phyloP scores from a whole-genome alignment of 371 early-diverging fungal genomes.

The Furculomyces boomerangus region DNA sequence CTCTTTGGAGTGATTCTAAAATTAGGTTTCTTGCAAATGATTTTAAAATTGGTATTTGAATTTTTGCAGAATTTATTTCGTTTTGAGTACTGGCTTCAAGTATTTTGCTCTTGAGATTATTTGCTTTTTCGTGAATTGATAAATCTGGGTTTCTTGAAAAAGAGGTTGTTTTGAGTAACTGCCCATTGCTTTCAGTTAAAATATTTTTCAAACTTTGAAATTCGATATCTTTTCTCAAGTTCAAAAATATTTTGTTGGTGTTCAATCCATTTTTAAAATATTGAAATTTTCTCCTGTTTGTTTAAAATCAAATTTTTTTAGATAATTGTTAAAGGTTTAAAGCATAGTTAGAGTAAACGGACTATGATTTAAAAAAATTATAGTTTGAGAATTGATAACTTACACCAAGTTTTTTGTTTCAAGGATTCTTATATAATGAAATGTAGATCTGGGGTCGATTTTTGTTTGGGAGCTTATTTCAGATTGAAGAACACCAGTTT shows the following conservation, averaged over 20 bases:
- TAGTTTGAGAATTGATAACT: too few species aligned
- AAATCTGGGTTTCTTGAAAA: background rate
- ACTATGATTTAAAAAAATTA: too few species aligned
- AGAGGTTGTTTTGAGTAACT: background rate
- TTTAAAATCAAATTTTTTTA: too few species aligned
- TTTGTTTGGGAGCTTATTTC: slow-evolving; percentile 25
- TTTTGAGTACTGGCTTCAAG: background rate
- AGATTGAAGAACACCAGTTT: slow-evolving; percentile 32
- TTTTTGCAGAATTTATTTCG: background rate
- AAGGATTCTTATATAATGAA: slow-evolving; percentile 35
- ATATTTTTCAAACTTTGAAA: background rate
- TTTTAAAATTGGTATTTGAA: background rate
- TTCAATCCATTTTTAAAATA: slow-evolving; percentile 20
- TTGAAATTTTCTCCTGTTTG: slow-evolving; percentile 20
- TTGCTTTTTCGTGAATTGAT: background rate
- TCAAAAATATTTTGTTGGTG: slow-evolving; percentile 24
- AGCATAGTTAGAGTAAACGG: too few species aligned
- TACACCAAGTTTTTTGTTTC: slow-evolving; percentile 24
- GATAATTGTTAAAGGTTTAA: too few species aligned
- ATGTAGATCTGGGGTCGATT: slow-evolving; percentile 39
- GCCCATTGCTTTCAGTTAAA: background rate
- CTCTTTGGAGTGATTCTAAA: background rate
- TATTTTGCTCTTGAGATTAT: background rate
- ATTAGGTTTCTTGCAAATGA: background rate
- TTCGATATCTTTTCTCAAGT: slow-evolving; percentile 3